phyloP scores from a whole-genome alignment of 2,329 filamentous ascomycete species.

The Aureobasidium sp. region DNA sequence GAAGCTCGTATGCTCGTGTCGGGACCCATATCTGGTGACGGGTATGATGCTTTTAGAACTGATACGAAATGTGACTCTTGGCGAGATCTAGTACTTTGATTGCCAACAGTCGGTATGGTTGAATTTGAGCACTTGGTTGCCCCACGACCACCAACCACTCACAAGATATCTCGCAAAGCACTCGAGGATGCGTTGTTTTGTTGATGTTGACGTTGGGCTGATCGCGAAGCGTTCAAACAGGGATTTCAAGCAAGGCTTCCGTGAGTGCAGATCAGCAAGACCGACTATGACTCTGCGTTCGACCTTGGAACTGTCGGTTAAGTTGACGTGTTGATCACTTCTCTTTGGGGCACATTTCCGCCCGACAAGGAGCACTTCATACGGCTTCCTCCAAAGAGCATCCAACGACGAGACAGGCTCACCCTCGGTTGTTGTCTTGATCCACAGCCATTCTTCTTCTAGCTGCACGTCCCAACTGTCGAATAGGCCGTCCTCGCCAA shows the following conservation, averaged over 20 bases:
- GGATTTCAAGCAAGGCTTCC: conserved; percentile 63
- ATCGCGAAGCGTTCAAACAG: conserved; percentile 33
- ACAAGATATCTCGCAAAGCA: conserved; percentile 69
- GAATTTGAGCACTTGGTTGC: conserved; percentile 63
- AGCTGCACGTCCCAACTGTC: conserved; percentile 57
- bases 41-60: conserved; percentile 3
- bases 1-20: conserved; percentile 13
- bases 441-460: conserved; percentile 67
- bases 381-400: conserved; percentile 62
- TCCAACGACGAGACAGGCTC: conserved; percentile 56
- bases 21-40: conserved; percentile 8
- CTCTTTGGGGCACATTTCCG: conserved; percentile 21
- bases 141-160: conserved; percentile 71
- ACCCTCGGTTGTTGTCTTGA: conserved; percentile 60
- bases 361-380: conserved; percentile 63
- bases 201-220: conserved; percentile 38
- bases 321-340: conserved; percentile 15
- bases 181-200: conserved; percentile 55
- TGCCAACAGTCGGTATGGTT: conserved; percentile 51
- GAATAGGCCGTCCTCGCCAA: conserved; percentile 54
- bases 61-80: conserved; percentile 6
- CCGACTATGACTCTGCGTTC: conserved; percentile 54
- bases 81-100: conserved; percentile 1
- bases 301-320: conserved; percentile 19
- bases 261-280: conserved; percentile 68